These are phyloP conservation scores for Pseudogymnoascus sp. DNA, from an alignment of 2,329 filamentous ascomycete genomes.

Conservation along the genomic window DNA sequence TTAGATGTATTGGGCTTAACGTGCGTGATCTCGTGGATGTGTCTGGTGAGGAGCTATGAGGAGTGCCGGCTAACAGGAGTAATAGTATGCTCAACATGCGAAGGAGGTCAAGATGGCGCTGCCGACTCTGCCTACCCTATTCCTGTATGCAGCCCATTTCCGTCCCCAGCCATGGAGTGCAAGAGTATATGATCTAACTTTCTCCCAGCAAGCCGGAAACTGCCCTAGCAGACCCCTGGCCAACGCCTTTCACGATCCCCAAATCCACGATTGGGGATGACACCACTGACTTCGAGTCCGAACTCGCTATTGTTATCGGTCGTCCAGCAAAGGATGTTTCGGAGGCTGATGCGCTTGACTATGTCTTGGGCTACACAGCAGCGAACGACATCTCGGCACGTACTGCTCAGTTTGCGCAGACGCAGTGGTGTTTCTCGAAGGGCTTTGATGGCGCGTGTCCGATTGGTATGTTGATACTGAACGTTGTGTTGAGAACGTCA, in stretches of 20 bases:
- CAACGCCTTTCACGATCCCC: constrained; percentile 35
- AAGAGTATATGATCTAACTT: background rate
- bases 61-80: background rate
- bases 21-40: constrained; percentile 23
- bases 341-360: constrained; percentile 38
- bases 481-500: background rate
- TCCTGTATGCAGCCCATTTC: constrained; percentile 18
- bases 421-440: constrained; percentile 43
- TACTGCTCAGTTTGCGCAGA: constrained; percentile 39
- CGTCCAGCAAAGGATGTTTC: constrained; percentile 38
- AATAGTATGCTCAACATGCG: constrained; percentile 37
- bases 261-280: constrained; percentile 35
- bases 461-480: constrained; percentile 26
- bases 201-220: constrained; percentile 10
- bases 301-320: constrained; percentile 41
- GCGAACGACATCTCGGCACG: constrained; percentile 48
- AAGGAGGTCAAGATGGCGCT: constrained; percentile 36
- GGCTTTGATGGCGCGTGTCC: constrained; percentile 42
- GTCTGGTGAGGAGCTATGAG: background rate
- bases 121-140: constrained; percentile 33
- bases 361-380: constrained; percentile 47
- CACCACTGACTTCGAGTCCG: constrained; percentile 41
- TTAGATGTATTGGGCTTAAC: constrained; percentile 43
- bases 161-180: background rate
- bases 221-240: constrained; percentile 14